Conservation (phyloP, 2,329 filamentous ascomycete species). For the Colletotrichum coccodes region DNA sequence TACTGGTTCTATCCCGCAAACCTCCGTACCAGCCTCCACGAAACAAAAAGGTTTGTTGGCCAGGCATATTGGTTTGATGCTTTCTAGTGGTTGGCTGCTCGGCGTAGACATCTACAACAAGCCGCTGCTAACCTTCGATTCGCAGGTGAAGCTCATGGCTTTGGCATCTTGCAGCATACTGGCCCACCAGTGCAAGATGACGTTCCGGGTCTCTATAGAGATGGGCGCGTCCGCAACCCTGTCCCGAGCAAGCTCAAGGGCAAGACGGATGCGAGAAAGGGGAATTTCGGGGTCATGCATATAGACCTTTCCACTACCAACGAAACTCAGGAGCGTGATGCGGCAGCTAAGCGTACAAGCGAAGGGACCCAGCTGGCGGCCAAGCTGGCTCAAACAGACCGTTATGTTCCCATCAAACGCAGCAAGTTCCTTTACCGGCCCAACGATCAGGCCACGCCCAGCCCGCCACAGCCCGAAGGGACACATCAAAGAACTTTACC, state of each 20-base stretch:
- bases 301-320: slow-evolving; percentile 60
- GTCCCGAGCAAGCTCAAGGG: slow-evolving; percentile 72
- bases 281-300: slow-evolving; percentile 72
- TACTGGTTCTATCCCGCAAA: neutral
- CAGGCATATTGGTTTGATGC: neutral
- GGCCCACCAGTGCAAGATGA: slow-evolving; percentile 35
- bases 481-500: slow-evolving; percentile 31
- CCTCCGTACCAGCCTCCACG: neutral
- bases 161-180: slow-evolving; percentile 36
- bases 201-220: slow-evolving; percentile 42
- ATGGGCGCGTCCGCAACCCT: slow-evolving; percentile 65
- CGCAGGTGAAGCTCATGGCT: slow-evolving; percentile 13
- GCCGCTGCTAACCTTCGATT: neutral
- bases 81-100: neutral
- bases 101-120: neutral
- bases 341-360: slow-evolving; percentile 69
- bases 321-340: slow-evolving; percentile 59
- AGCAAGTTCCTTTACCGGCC: slow-evolving; percentile 46
- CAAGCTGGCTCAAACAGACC: slow-evolving; percentile 62
- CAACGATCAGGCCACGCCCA: neutral
- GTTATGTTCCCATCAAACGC: slow-evolving; percentile 61
- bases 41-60: slow-evolving; percentile 15
- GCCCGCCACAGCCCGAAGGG: slow-evolving; percentile 32
- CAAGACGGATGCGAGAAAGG: slow-evolving; percentile 64
- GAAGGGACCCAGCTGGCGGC: slow-evolving; percentile 70